Percentiles rank a stretch among this genome's conserved stretches.
Evolutionary conservation across 2,329 filamentous ascomycete species (phyloP).

Genomic region (Neospermospora avenae): DNA sequence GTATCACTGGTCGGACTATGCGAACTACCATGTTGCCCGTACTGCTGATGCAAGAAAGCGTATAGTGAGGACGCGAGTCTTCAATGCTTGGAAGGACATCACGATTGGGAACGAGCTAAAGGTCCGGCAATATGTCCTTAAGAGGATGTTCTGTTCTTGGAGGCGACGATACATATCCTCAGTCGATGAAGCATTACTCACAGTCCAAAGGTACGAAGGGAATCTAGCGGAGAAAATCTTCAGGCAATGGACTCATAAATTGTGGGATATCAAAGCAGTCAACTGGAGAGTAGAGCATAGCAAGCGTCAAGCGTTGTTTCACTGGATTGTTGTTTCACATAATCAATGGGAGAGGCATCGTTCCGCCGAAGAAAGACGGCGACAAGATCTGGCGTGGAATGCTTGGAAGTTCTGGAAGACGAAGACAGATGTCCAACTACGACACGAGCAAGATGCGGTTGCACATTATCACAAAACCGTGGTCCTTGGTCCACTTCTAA

Average conservation of each 20-base stretch:
- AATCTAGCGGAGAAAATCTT: conserved; percentile 33
- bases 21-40: conserved; percentile 61
- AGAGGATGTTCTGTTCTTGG: conserved; percentile 53
- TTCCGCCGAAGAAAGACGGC: conserved; percentile 24
- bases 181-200: conserved; percentile 26
- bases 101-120: conserved; percentile 45
- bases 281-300: conserved; percentile 18
- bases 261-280: conserved; percentile 23
- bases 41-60: conserved; percentile 68
- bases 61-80: conserved; percentile 65
- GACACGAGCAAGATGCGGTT: conserved; percentile 19
- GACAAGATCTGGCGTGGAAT: conserved; percentile 19
- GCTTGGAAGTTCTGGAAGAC: conserved; percentile 27
- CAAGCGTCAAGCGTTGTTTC: conserved; percentile 23
- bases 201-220: conserved; percentile 32
- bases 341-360: conserved; percentile 19
- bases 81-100: conserved; percentile 66
- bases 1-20: conserved; percentile 64
- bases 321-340: conserved; percentile 25
- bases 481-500: conserved; percentile 20
- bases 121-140: conserved; percentile 47
- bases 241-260: conserved; percentile 39
- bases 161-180: conserved; percentile 23
- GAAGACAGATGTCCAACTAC: conserved; percentile 14
- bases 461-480: conserved; percentile 11